Percentiles rank a stretch among this genome's conserved stretches.
Evolutionary conservation across 106 monocot genomes (phyloP).

Genomic region (Xerophyta viscosa): DNA sequence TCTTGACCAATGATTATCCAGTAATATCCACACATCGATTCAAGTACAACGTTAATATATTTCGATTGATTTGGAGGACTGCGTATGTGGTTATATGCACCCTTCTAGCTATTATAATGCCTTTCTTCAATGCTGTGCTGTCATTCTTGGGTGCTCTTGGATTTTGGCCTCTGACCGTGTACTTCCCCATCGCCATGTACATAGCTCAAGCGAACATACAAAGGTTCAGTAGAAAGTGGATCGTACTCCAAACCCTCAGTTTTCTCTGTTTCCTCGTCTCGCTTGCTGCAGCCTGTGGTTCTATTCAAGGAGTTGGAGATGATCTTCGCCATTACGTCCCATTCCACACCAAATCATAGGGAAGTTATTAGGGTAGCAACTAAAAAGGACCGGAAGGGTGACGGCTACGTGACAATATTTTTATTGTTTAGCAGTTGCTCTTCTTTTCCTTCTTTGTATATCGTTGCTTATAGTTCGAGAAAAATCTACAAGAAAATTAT

Average conservation of each 20-base stretch:
- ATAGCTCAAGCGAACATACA: conserved; percentile 19
- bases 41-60: conserved; percentile 12
- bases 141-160: conserved; percentile 45
- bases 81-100: conserved; percentile 33
- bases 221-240: conserved; percentile 22
- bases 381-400: too few species aligned
- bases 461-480: too few species aligned
- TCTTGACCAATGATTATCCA: conserved; percentile 12
- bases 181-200: conserved; percentile 61
- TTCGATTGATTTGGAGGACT: conserved; percentile 45
- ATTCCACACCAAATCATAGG: conserved; percentile 35
- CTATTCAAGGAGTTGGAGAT: conserved; percentile 35
- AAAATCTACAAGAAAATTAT: too few species aligned
- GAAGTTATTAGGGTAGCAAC: too few species aligned
- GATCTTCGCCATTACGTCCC: conserved; percentile 34
- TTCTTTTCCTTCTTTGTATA: too few species aligned
- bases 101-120: conserved; percentile 46
- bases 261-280: conserved; percentile 43
- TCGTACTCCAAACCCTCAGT: conserved; percentile 33
- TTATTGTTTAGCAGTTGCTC: too few species aligned
- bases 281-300: conserved; percentile 37
- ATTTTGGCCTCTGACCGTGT: conserved; percentile 71
- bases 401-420: too few species aligned
- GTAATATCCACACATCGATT: conserved; percentile 6
- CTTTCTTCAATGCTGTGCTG: conserved; percentile 69